Evolutionary conservation across 768 basidiomycete genomes (phyloP), one percentile per base, ranked within the genome.

Genomic region (Polyporus arcularius): DNA sequence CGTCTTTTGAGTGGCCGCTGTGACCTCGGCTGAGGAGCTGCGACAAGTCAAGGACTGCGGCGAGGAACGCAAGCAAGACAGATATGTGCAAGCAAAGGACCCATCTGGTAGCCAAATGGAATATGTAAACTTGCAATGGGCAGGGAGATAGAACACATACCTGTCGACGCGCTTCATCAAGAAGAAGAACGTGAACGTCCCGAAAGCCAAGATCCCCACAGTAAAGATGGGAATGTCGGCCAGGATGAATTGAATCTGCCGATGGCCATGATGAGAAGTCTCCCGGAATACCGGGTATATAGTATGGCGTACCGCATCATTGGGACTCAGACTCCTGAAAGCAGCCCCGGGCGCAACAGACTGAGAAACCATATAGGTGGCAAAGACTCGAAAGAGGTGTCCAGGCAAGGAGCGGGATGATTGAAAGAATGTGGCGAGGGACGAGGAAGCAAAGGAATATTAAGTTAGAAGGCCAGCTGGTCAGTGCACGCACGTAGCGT

Each of bases 181-280:
- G 42, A 87, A 68, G 67, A 86, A 76, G 68, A 88, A 83, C 12
- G 79, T 78, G 53, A 85, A 82, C 43, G 84, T 75, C 14, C 82
- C 86, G 55, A 90, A 82, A 26, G 80, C 80, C 69, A 88, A 73
- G n/a, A 89, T 75, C 38, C 88, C 89, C 43, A 85, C 80, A 63
- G 80, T 82, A 67, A 88, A 82, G 62, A 88, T 77, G 21, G 89
- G 89, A 55, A 90, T 84, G 62, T 88, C 86, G 16, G 82, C 75
- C 47, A 90, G 75, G 43, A 89, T 69, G 63, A 77, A 73, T 59
- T 83, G 81, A 43, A 88, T 73, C 86, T 89, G 54, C 21, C 38
- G 21, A 21, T 14, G 6, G 2, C 7, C 11, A 32, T 56, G 10
- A 46, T 45, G 15, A n/a, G 43, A 30, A 11, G 16, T 49, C 40